These are phyloP conservation scores for Aspergillus sp. DNA, from an alignment of 2,329 filamentous ascomycete species.

Conservation along the genomic window DNA sequence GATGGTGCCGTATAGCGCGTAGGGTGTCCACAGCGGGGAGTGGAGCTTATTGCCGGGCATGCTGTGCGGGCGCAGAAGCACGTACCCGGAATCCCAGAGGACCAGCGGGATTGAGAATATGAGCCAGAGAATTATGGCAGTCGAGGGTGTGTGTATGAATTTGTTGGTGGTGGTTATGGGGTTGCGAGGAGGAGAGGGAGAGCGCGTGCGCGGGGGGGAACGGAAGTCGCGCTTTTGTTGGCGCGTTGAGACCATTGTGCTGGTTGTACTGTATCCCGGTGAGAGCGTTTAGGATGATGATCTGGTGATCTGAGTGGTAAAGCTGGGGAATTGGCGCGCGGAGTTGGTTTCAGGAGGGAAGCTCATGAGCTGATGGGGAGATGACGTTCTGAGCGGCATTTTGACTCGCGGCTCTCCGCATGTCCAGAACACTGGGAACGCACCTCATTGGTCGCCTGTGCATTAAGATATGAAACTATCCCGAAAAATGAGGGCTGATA, in stretches of 20 bases:
- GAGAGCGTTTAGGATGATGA: too few species aligned
- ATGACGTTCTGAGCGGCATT: too few species aligned
- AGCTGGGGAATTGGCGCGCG: too few species aligned
- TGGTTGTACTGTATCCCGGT: too few species aligned
- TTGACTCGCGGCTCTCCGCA: too few species aligned
- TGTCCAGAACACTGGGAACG: too few species aligned
- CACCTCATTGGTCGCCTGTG: too few species aligned
- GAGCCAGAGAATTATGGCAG: slow-evolving; percentile 63
- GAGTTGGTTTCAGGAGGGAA: too few species aligned
- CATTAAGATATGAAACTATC: too few species aligned
- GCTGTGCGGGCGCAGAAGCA: slow-evolving; percentile 69
- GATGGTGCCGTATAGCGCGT: slow-evolving; percentile 70
- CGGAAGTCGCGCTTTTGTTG: slow-evolving; percentile 48
- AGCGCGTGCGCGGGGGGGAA: slow-evolving; percentile 21
- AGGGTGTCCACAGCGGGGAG: slow-evolving; percentile 66
- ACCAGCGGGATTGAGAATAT: slow-evolving; percentile 69
- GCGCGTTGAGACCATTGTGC: slow-evolving; percentile 50
- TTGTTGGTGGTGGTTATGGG: slow-evolving; percentile 14
- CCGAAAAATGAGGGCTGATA: too few species aligned
- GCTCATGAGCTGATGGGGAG: too few species aligned
- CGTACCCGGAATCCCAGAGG: slow-evolving; percentile 72
- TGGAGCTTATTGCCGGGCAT: slow-evolving; percentile 73
- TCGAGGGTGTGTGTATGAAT: slow-evolving; percentile 56
- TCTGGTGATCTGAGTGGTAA: too few species aligned
- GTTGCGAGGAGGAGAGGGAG: slow-evolving; percentile 14